These are phyloP conservation scores for Ophiostoma piceae DNA, from an alignment of 2,329 filamentous ascomycete species.

Conservation along the genomic window DNA sequence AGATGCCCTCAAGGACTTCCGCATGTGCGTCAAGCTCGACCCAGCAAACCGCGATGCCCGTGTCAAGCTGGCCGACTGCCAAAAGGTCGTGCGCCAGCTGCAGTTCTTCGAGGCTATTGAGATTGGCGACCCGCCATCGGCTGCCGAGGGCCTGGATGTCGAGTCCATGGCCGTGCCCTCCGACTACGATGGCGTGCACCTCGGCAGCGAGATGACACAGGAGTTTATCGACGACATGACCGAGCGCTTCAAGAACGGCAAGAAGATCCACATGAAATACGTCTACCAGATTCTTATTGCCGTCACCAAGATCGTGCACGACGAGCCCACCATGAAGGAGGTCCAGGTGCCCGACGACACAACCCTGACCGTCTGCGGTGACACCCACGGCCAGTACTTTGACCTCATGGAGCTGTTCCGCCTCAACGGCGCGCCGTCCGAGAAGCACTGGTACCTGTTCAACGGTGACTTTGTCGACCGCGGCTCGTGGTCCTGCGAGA, in stretches of 20 bases:
- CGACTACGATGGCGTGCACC: slow-evolving; percentile 74
- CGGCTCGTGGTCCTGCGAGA: slow-evolving; percentile 97
- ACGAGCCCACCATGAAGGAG: slow-evolving; percentile 96
- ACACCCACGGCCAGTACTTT: slow-evolving; percentile 97
- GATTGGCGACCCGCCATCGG: slow-evolving; percentile 84
- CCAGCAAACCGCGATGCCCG: slow-evolving; percentile 86
- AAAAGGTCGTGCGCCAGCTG: slow-evolving; percentile 86
- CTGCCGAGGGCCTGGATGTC: slow-evolving; percentile 82
- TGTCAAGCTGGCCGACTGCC: slow-evolving; percentile 84
- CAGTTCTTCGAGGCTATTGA: slow-evolving; percentile 96
- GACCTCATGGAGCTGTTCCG: slow-evolving; percentile 95
- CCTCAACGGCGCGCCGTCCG: slow-evolving; percentile 76
- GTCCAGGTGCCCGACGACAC: slow-evolving; percentile 71
- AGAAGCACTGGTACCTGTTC: slow-evolving; percentile 91
- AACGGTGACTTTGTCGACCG: slow-evolving; percentile 98
- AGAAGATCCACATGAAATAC: slow-evolving; percentile 93
- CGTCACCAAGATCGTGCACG: slow-evolving; percentile 82
- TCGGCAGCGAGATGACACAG: slow-evolving; percentile 82
- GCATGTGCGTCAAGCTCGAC: slow-evolving; percentile 78
- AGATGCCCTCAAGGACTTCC: slow-evolving; percentile 89
- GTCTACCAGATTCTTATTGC: slow-evolving; percentile 93
- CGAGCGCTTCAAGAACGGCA: slow-evolving; percentile 88
- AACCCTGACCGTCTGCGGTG: slow-evolving; percentile 88
- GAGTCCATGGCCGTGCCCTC: slow-evolving; percentile 78
- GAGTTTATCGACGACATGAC: slow-evolving; percentile 99